Conservation (phyloP, 352 stramenopile genomes). For the Phytopythium aichiense region DNA sequence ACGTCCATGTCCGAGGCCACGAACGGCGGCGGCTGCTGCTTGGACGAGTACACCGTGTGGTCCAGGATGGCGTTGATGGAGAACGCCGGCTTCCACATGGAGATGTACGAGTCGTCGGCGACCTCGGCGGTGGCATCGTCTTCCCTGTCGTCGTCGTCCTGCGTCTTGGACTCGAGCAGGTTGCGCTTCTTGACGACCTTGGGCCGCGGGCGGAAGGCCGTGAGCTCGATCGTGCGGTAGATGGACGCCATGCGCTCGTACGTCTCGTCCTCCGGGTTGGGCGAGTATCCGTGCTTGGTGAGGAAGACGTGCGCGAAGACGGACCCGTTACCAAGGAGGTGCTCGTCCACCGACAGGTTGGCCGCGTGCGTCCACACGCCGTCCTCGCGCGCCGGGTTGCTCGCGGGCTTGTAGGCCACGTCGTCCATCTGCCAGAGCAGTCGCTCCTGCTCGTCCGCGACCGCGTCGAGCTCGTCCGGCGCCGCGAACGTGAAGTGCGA, state of each 20-base stretch:
- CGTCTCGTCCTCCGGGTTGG: constrained; percentile 55
- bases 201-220: constrained; percentile 66
- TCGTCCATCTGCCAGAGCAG: constrained; percentile 56
- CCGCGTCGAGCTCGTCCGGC: constrained; percentile 14
- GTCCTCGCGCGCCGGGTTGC: constrained; percentile 48
- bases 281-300: constrained; percentile 63
- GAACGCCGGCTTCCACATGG: constrained; percentile 80
- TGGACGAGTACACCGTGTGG: constrained; percentile 55
- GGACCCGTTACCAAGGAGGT: constrained; percentile 71
- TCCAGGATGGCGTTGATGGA: constrained; percentile 73
- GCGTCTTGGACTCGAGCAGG: constrained; percentile 34
- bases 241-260: constrained; percentile 54
- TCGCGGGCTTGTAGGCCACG: constrained; percentile 43
- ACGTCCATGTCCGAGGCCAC: constrained; percentile 55
- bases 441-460: constrained; percentile 43
- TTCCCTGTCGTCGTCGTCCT: constrained; percentile 12
- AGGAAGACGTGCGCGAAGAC: constrained; percentile 86
- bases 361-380: constrained; percentile 37
- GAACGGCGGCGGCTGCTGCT: constrained; percentile 59
- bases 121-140: constrained; percentile 9
- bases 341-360: constrained; percentile 73
- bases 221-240: constrained; percentile 60
- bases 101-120: constrained; percentile 41
- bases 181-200: constrained; percentile 80
- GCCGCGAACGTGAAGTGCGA: constrained; percentile 46